Evolutionary conservation across 352 stramenopile genomes (phyloP).

Genomic region (Phytophthora pisi): DNA sequence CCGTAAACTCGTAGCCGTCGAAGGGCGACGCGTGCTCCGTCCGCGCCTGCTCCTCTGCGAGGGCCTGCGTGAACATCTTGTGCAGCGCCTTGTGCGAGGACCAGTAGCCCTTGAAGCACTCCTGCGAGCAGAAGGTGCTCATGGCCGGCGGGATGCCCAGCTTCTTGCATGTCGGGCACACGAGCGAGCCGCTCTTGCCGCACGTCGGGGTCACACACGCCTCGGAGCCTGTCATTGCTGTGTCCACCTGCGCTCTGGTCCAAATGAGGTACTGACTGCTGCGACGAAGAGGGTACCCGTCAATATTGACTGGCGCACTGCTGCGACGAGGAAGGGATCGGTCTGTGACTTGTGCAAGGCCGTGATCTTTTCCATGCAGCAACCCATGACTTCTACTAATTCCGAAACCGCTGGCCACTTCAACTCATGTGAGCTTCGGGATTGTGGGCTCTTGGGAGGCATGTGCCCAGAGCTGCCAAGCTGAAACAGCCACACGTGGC

Average conservation of each 20-base stretch:
- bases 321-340: conserved; percentile 12
- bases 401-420: conserved; percentile 4
- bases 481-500: too few species aligned
- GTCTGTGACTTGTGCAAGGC: conserved; percentile 19
- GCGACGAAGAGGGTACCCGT: not conserved
- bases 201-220: conserved; percentile 78
- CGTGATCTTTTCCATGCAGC: conserved; percentile 7
- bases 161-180: conserved; percentile 93
- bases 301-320: not conserved
- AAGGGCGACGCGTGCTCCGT: conserved; percentile 39
- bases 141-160: conserved; percentile 84
- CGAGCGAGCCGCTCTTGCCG: conserved; percentile 82
- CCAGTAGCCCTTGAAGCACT: conserved; percentile 98
- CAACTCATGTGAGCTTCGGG: too few species aligned
- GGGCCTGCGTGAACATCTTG: conserved; percentile 87
- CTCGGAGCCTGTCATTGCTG: conserved; percentile 22
- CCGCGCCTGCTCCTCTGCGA: conserved; percentile 40
- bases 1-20: conserved; percentile 85
- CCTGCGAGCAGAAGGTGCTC: conserved; percentile 93
- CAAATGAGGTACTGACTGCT: conserved; percentile 10
- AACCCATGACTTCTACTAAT: conserved; percentile 21
- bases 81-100: conserved; percentile 96
- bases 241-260: conserved; percentile 8
- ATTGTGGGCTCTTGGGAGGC: too few species aligned
- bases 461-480: not conserved